phyloP scores from a whole-genome alignment of 2,329 filamentous ascomycete genomes.

The Emmonsia crescens region DNA sequence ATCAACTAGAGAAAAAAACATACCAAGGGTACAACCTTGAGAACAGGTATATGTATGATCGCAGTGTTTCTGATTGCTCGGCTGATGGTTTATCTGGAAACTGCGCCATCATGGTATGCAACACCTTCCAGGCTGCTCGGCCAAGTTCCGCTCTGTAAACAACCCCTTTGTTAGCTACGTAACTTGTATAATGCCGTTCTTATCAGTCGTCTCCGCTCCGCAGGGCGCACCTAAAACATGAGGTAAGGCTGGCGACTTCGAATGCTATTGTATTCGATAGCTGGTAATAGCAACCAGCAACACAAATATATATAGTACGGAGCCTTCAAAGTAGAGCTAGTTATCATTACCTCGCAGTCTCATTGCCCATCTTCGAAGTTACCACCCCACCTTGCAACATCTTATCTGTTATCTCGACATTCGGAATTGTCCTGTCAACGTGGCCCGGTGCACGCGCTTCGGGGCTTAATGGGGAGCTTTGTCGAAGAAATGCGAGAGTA shows the following conservation, averaged over 20 bases:
- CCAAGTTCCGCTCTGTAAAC: constrained; percentile 49
- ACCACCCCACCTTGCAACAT: constrained; percentile 35
- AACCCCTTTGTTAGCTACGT: neutral
- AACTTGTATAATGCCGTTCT: neutral
- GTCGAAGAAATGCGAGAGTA: constrained; percentile 29
- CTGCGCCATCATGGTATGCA: constrained; percentile 56
- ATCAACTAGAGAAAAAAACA: neutral
- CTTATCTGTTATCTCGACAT: constrained; percentile 20
- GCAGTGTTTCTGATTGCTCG: constrained; percentile 50
- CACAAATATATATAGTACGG: neutral
- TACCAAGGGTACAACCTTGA: constrained; percentile 55
- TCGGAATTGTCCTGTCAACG: constrained; percentile 22
- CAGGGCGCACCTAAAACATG: neutral
- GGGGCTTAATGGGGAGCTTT: constrained; percentile 28
- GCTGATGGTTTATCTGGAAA: constrained; percentile 52
- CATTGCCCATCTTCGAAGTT: constrained; percentile 39
- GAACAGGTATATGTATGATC: constrained; percentile 53
- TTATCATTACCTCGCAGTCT: constrained; percentile 35
- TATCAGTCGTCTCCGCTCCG: neutral
- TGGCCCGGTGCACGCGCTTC: constrained; percentile 32
- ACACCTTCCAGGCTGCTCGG: constrained; percentile 54
- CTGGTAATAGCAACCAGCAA: neutral
- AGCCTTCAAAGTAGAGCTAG: neutral
- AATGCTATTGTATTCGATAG: neutral
- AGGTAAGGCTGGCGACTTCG: neutral